These are phyloP conservation scores for Coniochaeta prunicola DNA, from an alignment of 2,329 filamentous ascomycete species.

Conservation along the genomic window DNA sequence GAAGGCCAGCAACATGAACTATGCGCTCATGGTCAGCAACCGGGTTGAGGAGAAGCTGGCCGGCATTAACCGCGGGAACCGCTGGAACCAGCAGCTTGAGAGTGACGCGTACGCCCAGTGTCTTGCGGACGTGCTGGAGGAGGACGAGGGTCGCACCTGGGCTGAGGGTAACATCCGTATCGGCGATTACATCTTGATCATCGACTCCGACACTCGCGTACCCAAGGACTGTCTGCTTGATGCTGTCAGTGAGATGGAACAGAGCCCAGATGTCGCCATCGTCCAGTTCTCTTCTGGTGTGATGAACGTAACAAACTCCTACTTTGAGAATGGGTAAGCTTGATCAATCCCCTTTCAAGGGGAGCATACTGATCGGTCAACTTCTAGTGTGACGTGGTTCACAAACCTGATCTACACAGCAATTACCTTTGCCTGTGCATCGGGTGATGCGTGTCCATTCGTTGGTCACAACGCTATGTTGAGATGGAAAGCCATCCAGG, in stretches of 20 bases:
- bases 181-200: constrained; percentile 49
- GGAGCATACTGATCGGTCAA: constrained; percentile 59
- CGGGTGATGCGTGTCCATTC: constrained; percentile 69
- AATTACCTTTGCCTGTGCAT: constrained; percentile 66
- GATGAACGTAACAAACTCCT: constrained; percentile 66
- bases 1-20: constrained; percentile 65
- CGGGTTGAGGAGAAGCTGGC: constrained; percentile 47
- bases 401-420: constrained; percentile 68
- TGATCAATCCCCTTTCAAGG: constrained; percentile 18
- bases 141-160: constrained; percentile 45
- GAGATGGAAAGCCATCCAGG: constrained; percentile 66
- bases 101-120: constrained; percentile 34
- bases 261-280: constrained; percentile 62
- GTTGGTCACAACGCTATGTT: constrained; percentile 73
- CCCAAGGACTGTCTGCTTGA: constrained; percentile 62
- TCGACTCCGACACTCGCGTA: constrained; percentile 50
- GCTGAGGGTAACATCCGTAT: constrained; percentile 49
- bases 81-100: constrained; percentile 31
- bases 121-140: constrained; percentile 36
- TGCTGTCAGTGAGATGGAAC: constrained; percentile 64
- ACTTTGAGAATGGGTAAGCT: constrained; percentile 57
- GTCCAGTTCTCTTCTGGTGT: constrained; percentile 68
- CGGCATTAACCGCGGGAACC: constrained; percentile 28
- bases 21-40: constrained; percentile 46
- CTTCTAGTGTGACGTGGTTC: constrained; percentile 59